Evolutionary conservation across 768 basidiomycete genomes (phyloP), one percentile per base, ranked within the genome.

Genomic region (Suillus lakei): DNA sequence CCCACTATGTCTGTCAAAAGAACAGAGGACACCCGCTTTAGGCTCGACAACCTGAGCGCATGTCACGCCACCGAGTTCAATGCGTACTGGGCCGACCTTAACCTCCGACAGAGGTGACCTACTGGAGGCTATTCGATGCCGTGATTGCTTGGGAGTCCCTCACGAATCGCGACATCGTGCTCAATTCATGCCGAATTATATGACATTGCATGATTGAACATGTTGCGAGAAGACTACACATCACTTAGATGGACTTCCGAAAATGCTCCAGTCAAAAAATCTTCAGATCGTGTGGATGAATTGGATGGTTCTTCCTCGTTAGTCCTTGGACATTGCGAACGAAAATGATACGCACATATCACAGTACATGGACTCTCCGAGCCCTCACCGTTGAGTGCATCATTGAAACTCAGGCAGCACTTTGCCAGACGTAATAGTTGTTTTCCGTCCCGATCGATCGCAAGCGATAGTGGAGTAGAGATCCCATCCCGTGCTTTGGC

Each of bases 371-470:
- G 16, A 5, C 23, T 58, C 26, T 23, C 36, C 5, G 34, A 26
- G 16, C 38, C 56, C 36, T 58, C 56, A 38, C 71, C 69, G n/a
- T 26, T 58, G 21, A 76, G 16, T 9, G 39, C 64, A 32, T 34
- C 62, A 43, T 66, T 73, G 4, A 75, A 70, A 32, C 72, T 68
- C 46, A 75, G 62, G 43, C 73, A 73, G 51, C 51, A 59, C 46
- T 15, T 44, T 12, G 73, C 73, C 2, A 76, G 66, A 15, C 62
- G 63, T 4, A 73, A 64, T 39, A 76, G 34, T 1, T 51, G 43
- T 38, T 69, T 62, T 16, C 73, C 73, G 23, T 76, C 69, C 18
- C 73, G 67, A 39, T 72, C 59, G 1, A 74, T 71, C 5, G 71
- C 73, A 36, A 34, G 51, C 38, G 69, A 60, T 60, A 74, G 56